phyloP scores from a whole-genome alignment of 2,329 filamentous ascomycete genomes.

The Microsporum audouinii region DNA sequence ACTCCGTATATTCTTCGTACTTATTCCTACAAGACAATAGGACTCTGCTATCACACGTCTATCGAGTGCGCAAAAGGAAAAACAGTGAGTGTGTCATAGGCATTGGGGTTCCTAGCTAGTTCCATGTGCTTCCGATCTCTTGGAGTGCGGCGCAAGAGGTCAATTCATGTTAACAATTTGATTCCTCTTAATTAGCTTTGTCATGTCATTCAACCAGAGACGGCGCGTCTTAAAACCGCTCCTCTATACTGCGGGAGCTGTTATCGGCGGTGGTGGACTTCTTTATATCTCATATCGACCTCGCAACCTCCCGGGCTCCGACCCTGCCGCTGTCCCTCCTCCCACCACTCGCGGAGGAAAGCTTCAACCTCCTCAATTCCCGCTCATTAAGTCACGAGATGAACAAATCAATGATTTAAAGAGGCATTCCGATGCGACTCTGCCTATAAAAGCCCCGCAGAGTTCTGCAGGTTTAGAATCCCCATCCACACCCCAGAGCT shows the following conservation, averaged over 20 bases:
- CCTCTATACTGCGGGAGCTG: constrained; percentile 48
- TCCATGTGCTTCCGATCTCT: not conserved
- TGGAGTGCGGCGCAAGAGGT: not conserved
- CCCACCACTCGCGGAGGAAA: constrained; percentile 50
- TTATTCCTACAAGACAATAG: not conserved
- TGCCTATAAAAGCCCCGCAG: not conserved
- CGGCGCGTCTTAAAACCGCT: constrained; percentile 46
- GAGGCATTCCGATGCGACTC: constrained; percentile 9
- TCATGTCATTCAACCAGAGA: constrained; percentile 32
- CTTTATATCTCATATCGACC: constrained; percentile 54
- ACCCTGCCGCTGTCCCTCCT: constrained; percentile 52
- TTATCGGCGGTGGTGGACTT: constrained; percentile 42
- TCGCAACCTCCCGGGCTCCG: constrained; percentile 52
- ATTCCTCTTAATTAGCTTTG: not conserved
- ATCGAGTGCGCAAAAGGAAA: not conserved
- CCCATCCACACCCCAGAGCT: not conserved
- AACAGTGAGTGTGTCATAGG: not conserved
- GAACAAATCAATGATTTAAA: constrained; percentile 43
- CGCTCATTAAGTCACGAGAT: constrained; percentile 38
- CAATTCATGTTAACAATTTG: not conserved
- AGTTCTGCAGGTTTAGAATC: not conserved
- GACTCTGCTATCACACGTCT: not conserved
- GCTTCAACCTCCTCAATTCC: constrained; percentile 44
- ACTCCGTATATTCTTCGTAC: too few relatives aligned
- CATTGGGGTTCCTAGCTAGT: not conserved